Conservation (phyloP, 2,329 filamentous ascomycete species). For the Penicillium sp. region DNA sequence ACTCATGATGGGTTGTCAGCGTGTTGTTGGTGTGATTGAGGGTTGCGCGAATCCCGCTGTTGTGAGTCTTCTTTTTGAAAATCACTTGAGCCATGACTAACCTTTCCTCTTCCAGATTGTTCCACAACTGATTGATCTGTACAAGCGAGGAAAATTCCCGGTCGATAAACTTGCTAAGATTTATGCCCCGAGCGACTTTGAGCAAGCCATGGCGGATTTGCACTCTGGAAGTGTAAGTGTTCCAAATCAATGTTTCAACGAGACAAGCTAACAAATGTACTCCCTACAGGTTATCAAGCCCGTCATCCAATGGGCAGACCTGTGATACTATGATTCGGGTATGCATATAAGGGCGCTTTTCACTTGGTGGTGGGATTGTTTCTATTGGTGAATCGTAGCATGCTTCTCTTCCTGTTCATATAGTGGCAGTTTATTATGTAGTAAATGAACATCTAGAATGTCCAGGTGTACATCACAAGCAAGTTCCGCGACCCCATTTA, state of each 20-base stretch:
- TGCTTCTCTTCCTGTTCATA: not conserved
- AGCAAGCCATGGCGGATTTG: constrained; percentile 15
- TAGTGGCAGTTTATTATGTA: not conserved
- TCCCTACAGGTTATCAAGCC: constrained; percentile 15
- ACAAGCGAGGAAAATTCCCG: constrained; percentile 28
- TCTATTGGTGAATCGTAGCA: not conserved
- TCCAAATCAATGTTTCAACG: not conserved
- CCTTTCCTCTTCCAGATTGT: constrained; percentile 20
- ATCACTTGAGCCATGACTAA: not conserved
- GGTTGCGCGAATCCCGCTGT: constrained; percentile 24
- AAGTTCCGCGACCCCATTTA: not conserved
- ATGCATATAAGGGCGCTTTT: not conserved
- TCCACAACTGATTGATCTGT: constrained; percentile 26
- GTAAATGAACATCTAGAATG: too few species aligned
- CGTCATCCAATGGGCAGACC: constrained; percentile 12
- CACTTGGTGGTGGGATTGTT: not conserved
- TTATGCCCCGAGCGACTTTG: constrained; percentile 15
- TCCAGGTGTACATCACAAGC: too few species aligned
- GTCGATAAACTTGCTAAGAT: constrained; percentile 28
- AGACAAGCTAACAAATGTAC: not conserved
- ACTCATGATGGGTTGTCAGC: constrained; percentile 25
- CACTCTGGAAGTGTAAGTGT: constrained; percentile 8
- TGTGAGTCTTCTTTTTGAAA: not conserved
- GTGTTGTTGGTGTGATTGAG: constrained; percentile 28
- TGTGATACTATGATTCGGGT: not conserved